Conservation (phyloP, 2,329 filamentous ascomycete species). For the Fusarium caatingaense region DNA sequence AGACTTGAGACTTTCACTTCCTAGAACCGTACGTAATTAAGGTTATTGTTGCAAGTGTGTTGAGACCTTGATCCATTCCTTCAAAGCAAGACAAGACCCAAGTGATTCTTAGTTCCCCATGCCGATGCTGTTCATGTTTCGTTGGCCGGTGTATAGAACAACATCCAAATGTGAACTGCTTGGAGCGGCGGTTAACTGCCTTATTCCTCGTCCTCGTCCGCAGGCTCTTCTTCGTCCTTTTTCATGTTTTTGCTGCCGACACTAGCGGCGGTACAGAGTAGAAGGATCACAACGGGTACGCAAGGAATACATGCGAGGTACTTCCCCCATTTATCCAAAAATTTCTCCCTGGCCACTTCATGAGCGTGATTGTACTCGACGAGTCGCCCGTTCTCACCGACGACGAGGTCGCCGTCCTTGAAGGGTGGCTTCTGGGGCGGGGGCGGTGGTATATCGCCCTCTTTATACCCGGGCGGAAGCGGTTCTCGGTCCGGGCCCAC, state of each 20-base stretch:
- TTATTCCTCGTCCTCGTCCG: background rate
- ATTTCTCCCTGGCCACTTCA: too few relatives aligned
- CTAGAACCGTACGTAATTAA: background rate
- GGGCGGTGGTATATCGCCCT: too few relatives aligned
- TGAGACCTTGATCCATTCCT: background rate
- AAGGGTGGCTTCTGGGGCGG: too few relatives aligned
- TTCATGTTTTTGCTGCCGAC: too few relatives aligned
- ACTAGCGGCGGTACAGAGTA: accelerated
- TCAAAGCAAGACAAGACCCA: background rate
- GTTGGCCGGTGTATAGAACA: background rate
- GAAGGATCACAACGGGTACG: accelerated
- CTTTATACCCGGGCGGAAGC: too few relatives aligned
- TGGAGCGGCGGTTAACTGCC: background rate
- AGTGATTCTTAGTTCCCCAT: background rate
- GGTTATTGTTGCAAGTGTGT: background rate
- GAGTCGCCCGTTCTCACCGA: too few relatives aligned
- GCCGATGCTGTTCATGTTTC: background rate
- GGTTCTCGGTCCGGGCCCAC: too few relatives aligned
- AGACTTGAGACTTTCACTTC: background rate
- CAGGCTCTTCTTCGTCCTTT: background rate
- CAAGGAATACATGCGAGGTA: too few relatives aligned
- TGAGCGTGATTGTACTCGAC: too few relatives aligned
- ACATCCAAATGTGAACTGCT: background rate
- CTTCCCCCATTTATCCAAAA: too few relatives aligned
- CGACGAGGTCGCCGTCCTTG: too few relatives aligned